Conservation (phyloP, 345 rosid genomes). For the Mallotus nudiflorus region DNA sequence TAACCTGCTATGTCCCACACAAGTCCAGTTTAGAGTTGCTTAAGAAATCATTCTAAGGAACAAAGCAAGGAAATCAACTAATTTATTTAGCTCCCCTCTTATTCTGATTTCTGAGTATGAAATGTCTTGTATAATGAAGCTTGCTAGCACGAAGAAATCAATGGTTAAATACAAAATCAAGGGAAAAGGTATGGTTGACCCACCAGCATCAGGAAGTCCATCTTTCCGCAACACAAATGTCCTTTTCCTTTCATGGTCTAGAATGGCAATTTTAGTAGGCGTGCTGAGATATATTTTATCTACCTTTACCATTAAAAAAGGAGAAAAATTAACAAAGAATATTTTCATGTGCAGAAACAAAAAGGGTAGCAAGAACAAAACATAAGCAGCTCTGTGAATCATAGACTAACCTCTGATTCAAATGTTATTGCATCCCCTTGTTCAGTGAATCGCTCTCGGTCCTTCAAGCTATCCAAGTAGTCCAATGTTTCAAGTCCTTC, state of each 20-base stretch:
- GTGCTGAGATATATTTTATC: slow-evolving; percentile 84
- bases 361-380: background rate
- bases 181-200: background rate
- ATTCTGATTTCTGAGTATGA: background rate
- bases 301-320: slow-evolving; percentile 35
- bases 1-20: background rate
- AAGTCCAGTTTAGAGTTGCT: background rate
- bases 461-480: slow-evolving; percentile 54
- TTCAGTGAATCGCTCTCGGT: slow-evolving; percentile 57
- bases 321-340: background rate
- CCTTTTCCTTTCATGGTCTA: slow-evolving; percentile 40
- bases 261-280: slow-evolving; percentile 45
- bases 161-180: slow-evolving; percentile 1
- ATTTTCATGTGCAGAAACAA: background rate
- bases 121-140: background rate
- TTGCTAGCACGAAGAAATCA: background rate
- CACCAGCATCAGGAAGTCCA: slow-evolving; percentile 39
- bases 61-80: background rate
- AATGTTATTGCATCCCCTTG: slow-evolving; percentile 67
- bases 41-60: background rate
- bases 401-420: slow-evolving; percentile 54
- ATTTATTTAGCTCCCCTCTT: background rate
- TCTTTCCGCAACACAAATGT: slow-evolving; percentile 38
- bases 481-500: slow-evolving; percentile 68
- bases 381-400: background rate